Conservation (phyloP, 495 filamentous ascomycete species). For the Aspergillus incahuasiensis region DNA sequence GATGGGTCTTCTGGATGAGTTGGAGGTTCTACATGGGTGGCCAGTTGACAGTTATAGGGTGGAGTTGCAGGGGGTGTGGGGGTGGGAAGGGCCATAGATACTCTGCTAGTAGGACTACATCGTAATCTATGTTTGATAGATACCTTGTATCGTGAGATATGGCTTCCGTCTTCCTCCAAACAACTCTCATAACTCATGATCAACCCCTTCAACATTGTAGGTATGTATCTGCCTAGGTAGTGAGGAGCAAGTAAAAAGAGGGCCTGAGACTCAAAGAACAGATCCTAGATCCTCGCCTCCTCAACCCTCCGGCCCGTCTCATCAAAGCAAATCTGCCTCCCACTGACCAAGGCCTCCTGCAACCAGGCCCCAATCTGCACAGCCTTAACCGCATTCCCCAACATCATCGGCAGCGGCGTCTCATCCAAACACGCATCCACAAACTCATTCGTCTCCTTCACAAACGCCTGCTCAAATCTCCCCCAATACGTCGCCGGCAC, state of each 20-base stretch:
- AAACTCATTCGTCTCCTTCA: slow-evolving; percentile 59
- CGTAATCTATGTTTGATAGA: too few species aligned
- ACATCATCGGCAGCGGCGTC: slow-evolving; percentile 46
- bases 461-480: slow-evolving; percentile 59
- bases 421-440: slow-evolving; percentile 50
- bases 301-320: slow-evolving; percentile 39
- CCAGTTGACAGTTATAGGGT: background rate
- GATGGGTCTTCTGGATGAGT: slow-evolving; percentile 15
- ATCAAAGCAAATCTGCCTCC: slow-evolving; percentile 55
- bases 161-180: too few species aligned
- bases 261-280: too few species aligned
- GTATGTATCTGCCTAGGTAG: too few species aligned
- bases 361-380: slow-evolving; percentile 56
- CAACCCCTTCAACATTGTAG: too few species aligned
- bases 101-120: too few species aligned
- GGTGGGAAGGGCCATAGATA: too few species aligned
- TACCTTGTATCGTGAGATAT: too few species aligned
- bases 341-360: slow-evolving; percentile 53
- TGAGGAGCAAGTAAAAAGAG: too few species aligned
- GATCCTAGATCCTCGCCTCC: background rate
- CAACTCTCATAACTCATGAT: too few species aligned
- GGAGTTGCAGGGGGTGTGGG: too few species aligned
- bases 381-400: slow-evolving; percentile 52
- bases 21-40: slow-evolving; percentile 1
- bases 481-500: slow-evolving; percentile 56